A percentile compares a stretch with the other conserved stretches of the same genome.
Conservation (phyloP, 805 yeast species). For the Nakazawaea anatomiae region DNA sequence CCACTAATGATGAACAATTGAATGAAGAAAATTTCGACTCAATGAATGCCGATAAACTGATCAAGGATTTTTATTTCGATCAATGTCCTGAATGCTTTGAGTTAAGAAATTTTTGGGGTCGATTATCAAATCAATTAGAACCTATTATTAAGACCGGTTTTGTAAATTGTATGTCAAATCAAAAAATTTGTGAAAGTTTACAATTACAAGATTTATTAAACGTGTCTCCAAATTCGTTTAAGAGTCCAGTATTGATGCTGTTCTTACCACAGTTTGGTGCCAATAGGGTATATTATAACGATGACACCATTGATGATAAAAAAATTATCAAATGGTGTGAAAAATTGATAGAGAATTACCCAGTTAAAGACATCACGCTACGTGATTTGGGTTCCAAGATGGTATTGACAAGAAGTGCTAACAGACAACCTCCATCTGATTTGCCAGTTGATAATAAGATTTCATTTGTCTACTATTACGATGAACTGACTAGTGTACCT, state of each 20-base stretch:
- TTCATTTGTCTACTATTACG: constrained; percentile 49
- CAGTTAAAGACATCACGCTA: constrained; percentile 26
- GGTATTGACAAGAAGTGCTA: constrained; percentile 13
- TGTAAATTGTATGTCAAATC: constrained; percentile 51
- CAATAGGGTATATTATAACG: constrained; percentile 38
- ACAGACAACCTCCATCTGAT: constrained; percentile 16
- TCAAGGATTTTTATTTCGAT: constrained; percentile 30
- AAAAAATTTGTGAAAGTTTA: constrained; percentile 45
- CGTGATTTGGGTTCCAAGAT: constrained; percentile 17
- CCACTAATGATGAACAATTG: constrained; percentile 40
- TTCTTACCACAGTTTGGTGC: constrained; percentile 48
- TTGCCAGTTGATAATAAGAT: constrained; percentile 33
- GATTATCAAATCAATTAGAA: constrained; percentile 42
- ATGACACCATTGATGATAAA: constrained; percentile 17
- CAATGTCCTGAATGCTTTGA: constrained; percentile 45
- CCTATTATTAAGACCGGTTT: constrained; percentile 41
- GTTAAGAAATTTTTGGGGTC: constrained; percentile 52
- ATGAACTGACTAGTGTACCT: constrained; percentile 39
- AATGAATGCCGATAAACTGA: constrained; percentile 18
- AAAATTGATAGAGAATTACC: constrained; percentile 41
- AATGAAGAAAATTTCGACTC: constrained; percentile 25
- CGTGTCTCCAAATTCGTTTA: constrained; percentile 4
- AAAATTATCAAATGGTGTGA: constrained; percentile 37
- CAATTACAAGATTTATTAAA: constrained; percentile 32
- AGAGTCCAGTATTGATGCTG: constrained; percentile 27